Conservation (phyloP, 495 filamentous ascomycete genomes). For the Hypoxylon perforatum region DNA sequence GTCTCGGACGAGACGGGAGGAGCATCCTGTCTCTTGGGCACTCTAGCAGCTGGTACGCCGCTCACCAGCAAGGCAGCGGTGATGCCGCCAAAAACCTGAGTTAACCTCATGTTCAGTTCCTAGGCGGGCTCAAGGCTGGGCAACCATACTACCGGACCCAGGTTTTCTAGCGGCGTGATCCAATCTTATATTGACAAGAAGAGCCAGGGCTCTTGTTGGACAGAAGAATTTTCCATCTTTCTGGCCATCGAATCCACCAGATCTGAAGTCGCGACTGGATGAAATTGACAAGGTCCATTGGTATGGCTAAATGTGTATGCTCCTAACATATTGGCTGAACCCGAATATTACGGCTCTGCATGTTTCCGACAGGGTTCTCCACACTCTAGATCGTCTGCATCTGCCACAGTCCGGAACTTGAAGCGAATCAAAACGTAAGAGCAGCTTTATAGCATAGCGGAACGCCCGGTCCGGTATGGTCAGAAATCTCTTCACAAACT, state of each 20-base stretch:
- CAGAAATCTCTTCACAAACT: neutral
- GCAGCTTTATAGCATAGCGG: slow-evolving; percentile 9
- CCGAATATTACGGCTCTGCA: slow-evolving; percentile 29
- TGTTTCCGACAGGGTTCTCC: slow-evolving; percentile 41
- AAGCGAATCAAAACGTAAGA: slow-evolving; percentile 23
- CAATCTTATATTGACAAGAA: slow-evolving; percentile 20
- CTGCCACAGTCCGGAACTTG: slow-evolving; percentile 22
- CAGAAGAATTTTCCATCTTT: slow-evolving; percentile 17
- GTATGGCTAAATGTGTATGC: slow-evolving; percentile 33
- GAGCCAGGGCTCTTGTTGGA: slow-evolving; percentile 11
- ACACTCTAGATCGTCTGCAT: slow-evolving; percentile 35
- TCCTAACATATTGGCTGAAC: slow-evolving; percentile 39
- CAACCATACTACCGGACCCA: slow-evolving; percentile 20
- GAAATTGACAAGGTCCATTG: slow-evolving; percentile 27
- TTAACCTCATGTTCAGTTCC: slow-evolving; percentile 41
- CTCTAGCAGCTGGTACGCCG: slow-evolving; percentile 30
- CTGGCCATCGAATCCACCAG: slow-evolving; percentile 8
- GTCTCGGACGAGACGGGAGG: slow-evolving; percentile 10
- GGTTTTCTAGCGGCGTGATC: slow-evolving; percentile 17
- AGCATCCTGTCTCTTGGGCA: slow-evolving; percentile 33
- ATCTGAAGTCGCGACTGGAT: slow-evolving; percentile 28
- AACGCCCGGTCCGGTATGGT: slow-evolving; percentile 31
- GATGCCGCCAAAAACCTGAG: slow-evolving; percentile 35
- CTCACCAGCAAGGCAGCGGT: slow-evolving; percentile 42
- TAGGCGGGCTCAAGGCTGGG: slow-evolving; percentile 28